phyloP scores from a whole-genome alignment of 2,329 filamentous ascomycete species.

The Cladobotryum mycophilum region DNA sequence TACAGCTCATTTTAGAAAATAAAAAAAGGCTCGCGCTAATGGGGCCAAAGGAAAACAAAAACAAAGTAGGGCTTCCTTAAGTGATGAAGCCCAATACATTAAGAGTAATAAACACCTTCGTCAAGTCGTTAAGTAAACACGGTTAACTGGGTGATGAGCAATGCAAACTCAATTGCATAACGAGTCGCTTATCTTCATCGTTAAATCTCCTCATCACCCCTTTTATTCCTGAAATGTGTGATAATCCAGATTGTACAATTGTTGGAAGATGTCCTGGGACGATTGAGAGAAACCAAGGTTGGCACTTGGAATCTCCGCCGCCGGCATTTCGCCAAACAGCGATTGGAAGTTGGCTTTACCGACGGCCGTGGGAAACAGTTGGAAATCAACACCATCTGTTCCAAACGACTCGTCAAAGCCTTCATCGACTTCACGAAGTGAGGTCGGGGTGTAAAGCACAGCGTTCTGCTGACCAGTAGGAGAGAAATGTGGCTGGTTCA shows the following conservation, averaged over 20 bases:
- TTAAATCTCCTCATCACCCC: background rate
- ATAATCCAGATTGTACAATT: slow-evolving; percentile 31
- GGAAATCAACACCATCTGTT: slow-evolving; percentile 54
- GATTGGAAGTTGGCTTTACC: slow-evolving; percentile 37
- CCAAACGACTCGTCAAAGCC: slow-evolving; percentile 51
- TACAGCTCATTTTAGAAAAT: background rate
- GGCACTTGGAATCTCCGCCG: slow-evolving; percentile 40
- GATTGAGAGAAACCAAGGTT: slow-evolving; percentile 46
- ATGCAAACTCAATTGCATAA: background rate
- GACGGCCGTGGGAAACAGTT: slow-evolving; percentile 47
- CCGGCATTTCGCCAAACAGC: slow-evolving; percentile 46
- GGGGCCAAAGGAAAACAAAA: too few relatives aligned
- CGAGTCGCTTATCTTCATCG: background rate
- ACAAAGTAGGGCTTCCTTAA: background rate
- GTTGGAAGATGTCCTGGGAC: slow-evolving; percentile 44
- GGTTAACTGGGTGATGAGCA: background rate
- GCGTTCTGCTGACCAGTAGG: slow-evolving; percentile 61
- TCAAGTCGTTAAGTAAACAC: slow-evolving; percentile 10
- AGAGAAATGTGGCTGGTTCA: slow-evolving; percentile 50
- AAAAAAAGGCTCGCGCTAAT: slow-evolving; percentile 5
- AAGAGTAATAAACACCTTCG: slow-evolving; percentile 5
- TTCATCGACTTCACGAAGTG: slow-evolving; percentile 57
- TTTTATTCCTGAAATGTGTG: slow-evolving; percentile 18
- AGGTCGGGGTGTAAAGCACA: slow-evolving; percentile 63
- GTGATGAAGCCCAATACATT: slow-evolving; percentile 8